Evolutionary conservation across 345 rosid species (phyloP).

Genomic region (Eutrema japonicum): DNA sequence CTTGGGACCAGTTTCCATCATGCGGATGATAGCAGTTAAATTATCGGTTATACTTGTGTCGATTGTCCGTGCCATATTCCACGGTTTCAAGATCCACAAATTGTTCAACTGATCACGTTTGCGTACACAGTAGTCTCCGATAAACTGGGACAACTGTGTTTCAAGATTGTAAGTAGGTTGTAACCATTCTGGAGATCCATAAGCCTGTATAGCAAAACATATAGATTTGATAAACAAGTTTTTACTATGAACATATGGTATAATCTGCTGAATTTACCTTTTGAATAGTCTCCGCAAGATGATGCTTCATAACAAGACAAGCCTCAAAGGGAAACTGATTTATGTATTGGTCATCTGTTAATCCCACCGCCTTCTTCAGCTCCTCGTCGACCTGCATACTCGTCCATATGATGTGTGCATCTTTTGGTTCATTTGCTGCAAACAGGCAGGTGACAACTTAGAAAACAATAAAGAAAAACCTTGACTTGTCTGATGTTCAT

Average conservation of each 20-base stretch:
- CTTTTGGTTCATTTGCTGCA: slow-evolving; percentile 77
- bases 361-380: slow-evolving; percentile 67
- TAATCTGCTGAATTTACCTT: slow-evolving; percentile 52
- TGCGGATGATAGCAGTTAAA: slow-evolving; percentile 79
- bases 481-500: not conserved
- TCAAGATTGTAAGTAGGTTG: slow-evolving; percentile 93
- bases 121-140: slow-evolving; percentile 77
- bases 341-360: slow-evolving; percentile 71
- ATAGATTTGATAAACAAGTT: not conserved
- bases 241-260: not conserved
- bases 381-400: slow-evolving; percentile 88
- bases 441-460: slow-evolving; percentile 28
- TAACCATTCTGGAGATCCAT: slow-evolving; percentile 85
- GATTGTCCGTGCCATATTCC: slow-evolving; percentile 98
- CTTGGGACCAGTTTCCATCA: slow-evolving; percentile 99
- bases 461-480: slow-evolving; percentile 9
- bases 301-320: slow-evolving; percentile 97
- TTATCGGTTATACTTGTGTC: slow-evolving; percentile 86
- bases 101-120: slow-evolving; percentile 65
- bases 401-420: slow-evolving; percentile 93
- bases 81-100: slow-evolving; percentile 94
- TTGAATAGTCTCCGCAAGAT: slow-evolving; percentile 91
- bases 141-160: slow-evolving; percentile 71
- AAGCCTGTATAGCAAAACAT: slow-evolving; percentile 56
- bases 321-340: slow-evolving; percentile 97